Base-by-base conservation (phyloP, 441 rosid species). In the Breynia disticha region DNA sequence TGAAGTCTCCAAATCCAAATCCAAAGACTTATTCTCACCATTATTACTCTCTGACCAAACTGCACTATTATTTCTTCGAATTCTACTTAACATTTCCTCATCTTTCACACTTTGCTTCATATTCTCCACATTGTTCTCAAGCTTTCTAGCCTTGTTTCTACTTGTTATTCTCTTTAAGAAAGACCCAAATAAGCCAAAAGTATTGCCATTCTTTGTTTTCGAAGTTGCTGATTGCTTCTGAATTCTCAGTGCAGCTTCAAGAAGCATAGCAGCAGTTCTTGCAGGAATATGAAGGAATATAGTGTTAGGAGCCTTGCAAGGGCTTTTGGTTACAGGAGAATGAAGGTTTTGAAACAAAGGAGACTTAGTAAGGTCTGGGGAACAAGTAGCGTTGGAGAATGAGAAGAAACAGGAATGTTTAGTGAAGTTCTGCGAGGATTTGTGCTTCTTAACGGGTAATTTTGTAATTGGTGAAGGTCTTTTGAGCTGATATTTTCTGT, bases 211-310 rank as follows among this genome's bases (percentile, higher is more conserved):
- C 49, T 68, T 65, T 48, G 67, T 42, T 57, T 67, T 63, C 46
- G 68, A 28, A 49, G 71, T 69, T 10, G 81, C 37, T 10, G 82
- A 59, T 12, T 70, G 78, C 42, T 77, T 83, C 46, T 83, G 91
- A 64, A 90, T 77, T 79, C 88, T 80, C 35, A 76, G 72, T 24
- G 96, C 88, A 24, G 97, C 91, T 71, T 90, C 94, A 13, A 82
- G 79, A 22, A 90, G 78, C 15, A 82, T 50, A 41, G 90, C 72
- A 0, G 95, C 86, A 11, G 94, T 86, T 65, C 74, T 79, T 12
- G 87, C 76, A 0, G 96, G 96, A 44, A 83, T 72, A 19, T 78
- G 80, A 46, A 80, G 85, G 60, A 83, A 79, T 5, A 77, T 51
- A 4, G 80, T 61, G 67, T 75, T 78, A 16, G 71, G 76, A 51